These are phyloP conservation scores for Jasminum sambac DNA, from an alignment of 257 asterid species.

Conservation along the genomic window DNA sequence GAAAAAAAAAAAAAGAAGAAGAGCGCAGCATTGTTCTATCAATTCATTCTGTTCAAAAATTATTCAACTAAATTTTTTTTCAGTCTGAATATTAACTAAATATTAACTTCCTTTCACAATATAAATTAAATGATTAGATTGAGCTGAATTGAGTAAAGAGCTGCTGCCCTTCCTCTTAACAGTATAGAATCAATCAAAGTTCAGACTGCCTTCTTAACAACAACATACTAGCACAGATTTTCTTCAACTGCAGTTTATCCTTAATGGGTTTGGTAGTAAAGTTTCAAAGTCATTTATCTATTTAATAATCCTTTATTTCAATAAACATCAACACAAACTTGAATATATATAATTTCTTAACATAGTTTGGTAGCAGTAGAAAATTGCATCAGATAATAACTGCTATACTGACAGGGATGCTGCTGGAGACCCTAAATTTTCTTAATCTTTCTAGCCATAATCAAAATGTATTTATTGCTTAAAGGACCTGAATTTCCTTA, in stretches of 20 bases:
- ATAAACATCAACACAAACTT: neutral
- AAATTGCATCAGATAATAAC: slow-evolving; percentile 53
- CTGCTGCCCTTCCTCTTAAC: neutral
- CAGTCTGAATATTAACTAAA: neutral
- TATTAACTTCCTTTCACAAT: neutral
- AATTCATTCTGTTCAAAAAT: neutral
- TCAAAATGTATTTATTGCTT: slow-evolving; percentile 57
- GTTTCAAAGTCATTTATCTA: neutral
- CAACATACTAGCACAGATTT: neutral
- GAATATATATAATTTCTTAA: neutral
- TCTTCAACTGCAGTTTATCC: neutral
- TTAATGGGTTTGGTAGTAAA: neutral
- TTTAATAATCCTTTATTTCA: neutral
- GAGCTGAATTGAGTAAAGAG: neutral
- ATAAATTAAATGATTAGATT: neutral
- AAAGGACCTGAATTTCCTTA: slow-evolving; percentile 50
- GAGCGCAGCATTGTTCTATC: neutral
- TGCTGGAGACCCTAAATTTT: slow-evolving; percentile 47
- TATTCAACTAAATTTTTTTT: neutral
- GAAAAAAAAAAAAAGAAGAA: neutral
- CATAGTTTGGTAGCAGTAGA: slow-evolving; percentile 31
- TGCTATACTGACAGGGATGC: slow-evolving; percentile 82
- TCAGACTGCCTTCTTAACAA: neutral
- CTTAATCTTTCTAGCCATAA: slow-evolving; percentile 54
- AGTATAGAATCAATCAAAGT: neutral